These are phyloP conservation scores for Ophiostoma perfectum DNA, from an alignment of 2,329 filamentous ascomycete species.

Conservation along the genomic window DNA sequence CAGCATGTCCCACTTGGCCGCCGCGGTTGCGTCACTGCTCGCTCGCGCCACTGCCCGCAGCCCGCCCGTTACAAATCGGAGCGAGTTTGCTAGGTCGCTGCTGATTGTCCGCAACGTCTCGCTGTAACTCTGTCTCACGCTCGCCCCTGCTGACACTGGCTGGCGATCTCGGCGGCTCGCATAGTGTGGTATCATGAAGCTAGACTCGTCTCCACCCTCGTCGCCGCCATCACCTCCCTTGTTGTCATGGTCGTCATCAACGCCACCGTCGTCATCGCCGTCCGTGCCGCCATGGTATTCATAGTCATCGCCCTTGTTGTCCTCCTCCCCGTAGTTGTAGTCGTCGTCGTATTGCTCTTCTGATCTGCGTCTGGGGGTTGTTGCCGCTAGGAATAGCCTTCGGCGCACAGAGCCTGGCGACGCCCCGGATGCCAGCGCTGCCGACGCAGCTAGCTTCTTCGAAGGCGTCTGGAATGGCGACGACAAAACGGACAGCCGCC, in stretches of 20 bases:
- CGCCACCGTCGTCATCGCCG: not conserved
- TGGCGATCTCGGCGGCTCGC: not conserved
- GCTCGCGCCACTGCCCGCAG: slow-evolving; percentile 70
- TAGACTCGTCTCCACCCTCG: slow-evolving; percentile 16
- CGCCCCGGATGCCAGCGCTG: slow-evolving; percentile 21
- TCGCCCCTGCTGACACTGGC: not conserved
- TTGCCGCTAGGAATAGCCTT: not conserved
- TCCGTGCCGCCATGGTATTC: slow-evolving; percentile 9
- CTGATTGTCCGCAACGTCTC: slow-evolving; percentile 53
- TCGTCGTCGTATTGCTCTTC: slow-evolving; percentile 13
- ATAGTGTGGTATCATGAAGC: not conserved
- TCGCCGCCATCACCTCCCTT: slow-evolving; percentile 24
- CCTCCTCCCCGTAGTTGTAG: not conserved
- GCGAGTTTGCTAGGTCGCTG: slow-evolving; percentile 57
- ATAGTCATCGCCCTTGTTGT: slow-evolving; percentile 26
- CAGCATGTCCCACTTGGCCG: slow-evolving; percentile 67
- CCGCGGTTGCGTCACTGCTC: slow-evolving; percentile 53
- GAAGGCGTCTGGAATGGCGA: slow-evolving; percentile 29
- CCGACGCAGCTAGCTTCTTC: slow-evolving; percentile 19
- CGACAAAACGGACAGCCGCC: slow-evolving; percentile 36
- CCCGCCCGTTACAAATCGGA: slow-evolving; percentile 67
- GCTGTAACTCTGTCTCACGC: slow-evolving; percentile 39
- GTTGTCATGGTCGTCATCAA: slow-evolving; percentile 30
- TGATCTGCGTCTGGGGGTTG: slow-evolving; percentile 5
- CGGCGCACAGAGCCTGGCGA: slow-evolving; percentile 19